Conservation (phyloP, 73 alveolate species). For the Tetrahymena malaccensis region DNA sequence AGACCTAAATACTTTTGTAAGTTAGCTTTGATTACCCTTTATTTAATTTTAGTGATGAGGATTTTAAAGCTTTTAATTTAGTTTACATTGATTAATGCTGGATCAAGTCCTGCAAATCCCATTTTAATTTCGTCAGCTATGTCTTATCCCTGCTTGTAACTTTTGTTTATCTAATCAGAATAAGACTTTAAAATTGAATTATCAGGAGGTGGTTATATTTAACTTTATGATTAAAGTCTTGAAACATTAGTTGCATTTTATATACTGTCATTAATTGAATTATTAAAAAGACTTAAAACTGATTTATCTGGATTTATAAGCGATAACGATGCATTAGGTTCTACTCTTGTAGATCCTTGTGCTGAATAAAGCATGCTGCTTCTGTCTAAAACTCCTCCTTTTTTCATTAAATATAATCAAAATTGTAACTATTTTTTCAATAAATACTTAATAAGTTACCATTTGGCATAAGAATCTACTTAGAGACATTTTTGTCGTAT, state of each 20-base stretch:
- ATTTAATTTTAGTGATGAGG: no score
- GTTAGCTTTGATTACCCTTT: neutral
- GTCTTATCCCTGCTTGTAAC: neutral
- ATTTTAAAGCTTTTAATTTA: neutral
- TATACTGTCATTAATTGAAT: neutral
- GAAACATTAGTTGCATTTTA: neutral
- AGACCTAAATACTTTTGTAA: neutral
- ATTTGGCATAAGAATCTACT: neutral
- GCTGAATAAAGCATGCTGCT: neutral
- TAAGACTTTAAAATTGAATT: neutral
- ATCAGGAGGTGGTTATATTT: neutral
- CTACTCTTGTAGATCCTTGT: neutral
- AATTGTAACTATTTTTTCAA: neutral
- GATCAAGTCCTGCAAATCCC: slow-evolving; percentile 39
- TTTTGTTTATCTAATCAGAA: neutral
- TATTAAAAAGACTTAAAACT: neutral
- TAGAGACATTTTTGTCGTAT: neutral
- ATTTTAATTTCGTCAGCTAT: slow-evolving; percentile 28
- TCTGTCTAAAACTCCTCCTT: neutral
- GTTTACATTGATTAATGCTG: slow-evolving; percentile 11
- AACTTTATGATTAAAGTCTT: neutral
- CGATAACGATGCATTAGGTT: neutral
- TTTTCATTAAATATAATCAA: neutral
- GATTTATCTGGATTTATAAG: neutral
- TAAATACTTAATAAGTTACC: neutral